Base-by-base conservation (phyloP, 805 yeast genomes). In the Ogataea wickerhamii region DNA sequence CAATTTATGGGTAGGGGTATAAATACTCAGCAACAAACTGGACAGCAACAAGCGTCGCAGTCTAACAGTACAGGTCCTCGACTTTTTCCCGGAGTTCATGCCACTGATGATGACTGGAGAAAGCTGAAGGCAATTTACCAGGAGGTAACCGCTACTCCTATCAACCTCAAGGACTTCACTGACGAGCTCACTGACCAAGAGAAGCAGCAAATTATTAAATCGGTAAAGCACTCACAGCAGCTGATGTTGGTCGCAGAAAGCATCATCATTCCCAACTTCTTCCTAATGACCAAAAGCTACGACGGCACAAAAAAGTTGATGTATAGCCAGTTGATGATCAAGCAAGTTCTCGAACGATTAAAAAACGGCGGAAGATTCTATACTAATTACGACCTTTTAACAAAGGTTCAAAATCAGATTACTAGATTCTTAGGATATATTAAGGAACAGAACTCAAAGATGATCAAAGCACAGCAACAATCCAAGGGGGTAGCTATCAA, bases 321-420 rank as follows among this genome's bases (percentile, higher is more conserved):
- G 43, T 89, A 84, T 55, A 76, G 85, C 70, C 80, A 87, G 60
- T 73, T 78, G 43, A 81, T 87, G 81, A 78, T 86, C 30, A 81
- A 78, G 52, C 83, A 81, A 55, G 83, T 87, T 43, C 63, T 81
- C 48, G 93, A 86, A 36, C 79, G 75, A 32, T 67, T 87, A 47
- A 74, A 79, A 41, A 48, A 46, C 23, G 46, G 51, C 4, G 60
- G 61, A 10, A 70, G 76, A 45, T 87, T 73, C 53, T 74, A 80
- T 45, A 89, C 89, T 1, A 76, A 78, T n/a, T 82, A 83, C 12
- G 86, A 79, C 32, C 68, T 85, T 28, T 66, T 86, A 36, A 85
- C 78, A 30, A 82, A 80, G 59, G 72, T 87, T 39, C 78, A 81
- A 44, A 64, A 70, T 32, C 94, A 87, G 51, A 79, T 85, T 40